Conservation (phyloP, 2,329 filamentous ascomycete genomes). For the Monascus ruber region DNA sequence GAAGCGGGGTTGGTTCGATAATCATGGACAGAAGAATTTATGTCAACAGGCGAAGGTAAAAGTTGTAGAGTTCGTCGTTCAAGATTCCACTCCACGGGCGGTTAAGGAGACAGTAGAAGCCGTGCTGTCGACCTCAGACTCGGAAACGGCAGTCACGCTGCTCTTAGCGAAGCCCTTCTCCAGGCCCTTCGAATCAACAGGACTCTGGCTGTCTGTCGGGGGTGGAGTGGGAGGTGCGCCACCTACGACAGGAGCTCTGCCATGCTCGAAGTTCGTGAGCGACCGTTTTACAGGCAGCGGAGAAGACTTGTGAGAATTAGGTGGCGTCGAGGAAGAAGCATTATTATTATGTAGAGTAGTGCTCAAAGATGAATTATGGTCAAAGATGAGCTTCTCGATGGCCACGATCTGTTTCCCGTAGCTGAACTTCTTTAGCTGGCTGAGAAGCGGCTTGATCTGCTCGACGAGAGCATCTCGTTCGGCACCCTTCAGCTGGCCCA, state of each 20-base stretch:
- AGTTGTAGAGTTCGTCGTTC: neutral
- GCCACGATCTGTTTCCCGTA: constrained; percentile 56
- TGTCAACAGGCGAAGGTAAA: neutral
- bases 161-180: constrained; percentile 23
- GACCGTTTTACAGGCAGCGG: constrained; percentile 24
- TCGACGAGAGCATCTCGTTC: constrained; percentile 52
- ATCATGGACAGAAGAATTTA: constrained; percentile 8
- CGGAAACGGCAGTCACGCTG: constrained; percentile 22
- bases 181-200: constrained; percentile 34
- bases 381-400: constrained; percentile 47
- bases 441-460: constrained; percentile 52
- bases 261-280: constrained; percentile 25
- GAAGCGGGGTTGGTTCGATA: constrained; percentile 11
- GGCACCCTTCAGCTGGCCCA: constrained; percentile 49
- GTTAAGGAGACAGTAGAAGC: constrained; percentile 16
- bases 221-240: constrained; percentile 53
- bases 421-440: constrained; percentile 51
- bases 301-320: constrained; percentile 29
- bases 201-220: constrained; percentile 58
- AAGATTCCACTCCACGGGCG: constrained; percentile 10
- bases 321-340: constrained; percentile 27
- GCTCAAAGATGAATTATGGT: constrained; percentile 15
- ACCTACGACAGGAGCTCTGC: constrained; percentile 39
- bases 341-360: constrained; percentile 17
- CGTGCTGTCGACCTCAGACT: constrained; percentile 17